These are phyloP conservation scores for Aspergillus saccharolyticus DNA, from an alignment of 495 filamentous ascomycete genomes.

Conservation along the genomic window DNA sequence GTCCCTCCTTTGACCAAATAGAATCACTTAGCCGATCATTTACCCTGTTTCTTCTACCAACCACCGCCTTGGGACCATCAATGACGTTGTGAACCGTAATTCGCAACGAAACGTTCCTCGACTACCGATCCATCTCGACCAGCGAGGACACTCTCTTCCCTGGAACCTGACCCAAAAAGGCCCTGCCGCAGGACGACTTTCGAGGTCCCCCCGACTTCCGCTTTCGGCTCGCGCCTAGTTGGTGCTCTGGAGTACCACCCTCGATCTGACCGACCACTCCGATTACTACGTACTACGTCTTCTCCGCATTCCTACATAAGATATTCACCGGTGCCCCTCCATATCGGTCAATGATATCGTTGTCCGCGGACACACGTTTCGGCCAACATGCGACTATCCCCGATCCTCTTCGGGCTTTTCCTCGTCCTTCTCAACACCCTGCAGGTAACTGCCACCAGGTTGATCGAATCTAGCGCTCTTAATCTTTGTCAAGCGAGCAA, in stretches of 20 bases:
- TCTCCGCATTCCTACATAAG: constrained; percentile 12
- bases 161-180: not conserved
- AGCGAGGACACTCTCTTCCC: not conserved
- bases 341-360: constrained; percentile 1
- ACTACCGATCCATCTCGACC: not conserved
- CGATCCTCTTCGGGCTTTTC: constrained; percentile 34
- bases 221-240: constrained; percentile 39
- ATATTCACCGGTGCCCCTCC: constrained; percentile 10
- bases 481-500: constrained; percentile 62
- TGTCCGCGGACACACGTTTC: not conserved
- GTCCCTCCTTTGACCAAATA: not conserved
- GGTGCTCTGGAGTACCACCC: constrained; percentile 35
- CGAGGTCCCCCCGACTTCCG: constrained; percentile 26
- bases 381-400: constrained; percentile 36
- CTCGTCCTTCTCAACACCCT: constrained; percentile 29
- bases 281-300: constrained; percentile 17
- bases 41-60: constrained; percentile 6
- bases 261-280: constrained; percentile 25
- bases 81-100: constrained; percentile 6
- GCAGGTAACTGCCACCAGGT: not conserved
- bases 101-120: not conserved
- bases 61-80: constrained; percentile 2
- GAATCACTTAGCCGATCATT: constrained; percentile 4
- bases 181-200: not conserved
- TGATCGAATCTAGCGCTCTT: constrained; percentile 60